Evolutionary conservation across 768 basidiomycete species (phyloP), one percentile per base, ranked within the genome.

Genomic region (Boletus rubescentipes): DNA sequence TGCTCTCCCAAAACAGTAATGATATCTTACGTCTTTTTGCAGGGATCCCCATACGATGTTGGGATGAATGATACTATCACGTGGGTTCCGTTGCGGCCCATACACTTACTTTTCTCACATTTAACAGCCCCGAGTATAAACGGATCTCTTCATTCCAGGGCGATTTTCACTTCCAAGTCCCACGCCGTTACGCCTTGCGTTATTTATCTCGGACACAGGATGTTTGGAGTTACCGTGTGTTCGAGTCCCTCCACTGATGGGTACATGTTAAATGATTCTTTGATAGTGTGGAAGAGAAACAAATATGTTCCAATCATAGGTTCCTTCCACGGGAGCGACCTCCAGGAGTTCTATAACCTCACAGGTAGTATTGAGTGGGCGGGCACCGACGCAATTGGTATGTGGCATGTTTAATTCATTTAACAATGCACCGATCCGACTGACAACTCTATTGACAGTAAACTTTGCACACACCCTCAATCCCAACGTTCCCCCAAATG

Each of bases 21-120:
- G 31, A 29, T 23, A 20, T 45, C 15, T 4, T 15, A 5, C 9
- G 9, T 23, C 32, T 60, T 15, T 11, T 36, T 21, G 4, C 35
- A 65, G 49, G 69, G 69, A 0, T 70, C 67, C 12, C 69, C 69
- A 2, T 70, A 62, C 42, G 58, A 60, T 12, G 66, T 72, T 7
- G 68, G 66, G 7, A 53, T 29, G 3, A 60, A 54, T 16, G 63
- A 62, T 29, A 49, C 48, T 26, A 9, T 63, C 36, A 59, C 38
- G 42, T 57, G 39, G 3, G 54, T 52, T 10, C 3, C 16, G 12
- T 42, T n/a, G n/a, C 14, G 5, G 30, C 5, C 26, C 21, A 11
- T 32, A 21, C 12, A 14, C 36, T 23, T 11, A 12, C 7, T 23
- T 30, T 12, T 4, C 20, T 39, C 9, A 39, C 5, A n/a, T 39